Evolutionary conservation across 2,329 filamentous ascomycete genomes (phyloP), one percentile per base, ranked within the genome.

Genomic region (Scopulariopsis brevicaulis): DNA sequence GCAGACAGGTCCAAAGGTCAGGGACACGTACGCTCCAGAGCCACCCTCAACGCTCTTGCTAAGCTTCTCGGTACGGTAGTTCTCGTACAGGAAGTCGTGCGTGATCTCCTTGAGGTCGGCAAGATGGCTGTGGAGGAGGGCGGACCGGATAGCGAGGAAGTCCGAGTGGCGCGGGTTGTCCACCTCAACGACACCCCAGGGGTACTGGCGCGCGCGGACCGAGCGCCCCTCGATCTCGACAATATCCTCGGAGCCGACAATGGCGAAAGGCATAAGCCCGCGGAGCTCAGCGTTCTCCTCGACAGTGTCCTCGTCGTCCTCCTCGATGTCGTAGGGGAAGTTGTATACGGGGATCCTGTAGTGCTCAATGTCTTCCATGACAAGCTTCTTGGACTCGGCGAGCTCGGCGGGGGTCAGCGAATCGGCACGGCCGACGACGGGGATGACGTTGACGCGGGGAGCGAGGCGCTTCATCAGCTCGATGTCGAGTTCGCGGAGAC

Each of bases 341-440:
- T 99, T 99, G 84, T 99, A 99, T 64, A 99, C 93, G 53, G 94
- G 94, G 66, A 99, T 99, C 71, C 94, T 89, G 80, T 99, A 99
- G 77, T 99, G 94, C 77, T 99, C 94, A 66, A 99, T 99, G 72
- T 99, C 94, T 80, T 99, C 94, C 94, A 99, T 99, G 70, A 99
- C 92, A 62, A 99, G 84, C 82, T 97, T 99, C 85, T 99, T 99
- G 65, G 93, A 97, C 77, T 99, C 94, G 65, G 94, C 94, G 63
- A 99, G 82, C 78, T 99, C 94, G 65, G 90, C 87, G 46, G 94
- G 94, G 59, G 94, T 99, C 62, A 99, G 86, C 24, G 94, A 96
- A 73, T 99, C 94, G 71, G 94, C 94, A 74, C 96, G 96, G 70
- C 94, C 94, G 72, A 99, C 96, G 67, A 99, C 94, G 63, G 94